Percentiles rank a stretch among this genome's conserved stretches.
phyloP scores from a whole-genome alignment of 306 rosid species.

The Ammopiptanthus mongolicus region DNA sequence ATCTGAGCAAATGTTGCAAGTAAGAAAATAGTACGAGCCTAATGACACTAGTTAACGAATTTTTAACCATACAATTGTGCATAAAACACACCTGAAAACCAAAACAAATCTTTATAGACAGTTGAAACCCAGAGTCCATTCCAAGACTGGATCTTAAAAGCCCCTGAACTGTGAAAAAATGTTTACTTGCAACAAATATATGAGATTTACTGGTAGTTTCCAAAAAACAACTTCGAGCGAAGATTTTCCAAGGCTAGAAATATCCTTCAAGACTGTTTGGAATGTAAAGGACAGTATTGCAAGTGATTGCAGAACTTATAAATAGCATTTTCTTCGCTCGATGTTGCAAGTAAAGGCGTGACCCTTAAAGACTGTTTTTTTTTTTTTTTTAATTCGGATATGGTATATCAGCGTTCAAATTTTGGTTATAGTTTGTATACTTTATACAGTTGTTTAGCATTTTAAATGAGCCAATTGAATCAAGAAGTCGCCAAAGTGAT shows the following conservation, averaged over 20 bases:
- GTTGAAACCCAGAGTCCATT: not conserved
- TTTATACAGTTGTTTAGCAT: no score
- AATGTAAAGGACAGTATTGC: conserved; percentile 41
- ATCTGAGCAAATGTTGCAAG: not conserved
- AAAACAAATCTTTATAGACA: not conserved
- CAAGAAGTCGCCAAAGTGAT: no score
- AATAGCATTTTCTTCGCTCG: conserved; percentile 85
- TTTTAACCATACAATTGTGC: not conserved
- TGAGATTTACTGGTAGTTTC: not conserved
- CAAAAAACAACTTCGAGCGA: conserved; percentile 58
- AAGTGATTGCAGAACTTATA: conserved; percentile 68
- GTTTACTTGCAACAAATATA: not conserved
- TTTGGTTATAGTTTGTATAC: no score
- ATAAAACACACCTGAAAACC: not conserved
- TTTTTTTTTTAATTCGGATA: no score
- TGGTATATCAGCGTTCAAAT: no score
- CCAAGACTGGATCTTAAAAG: not conserved
- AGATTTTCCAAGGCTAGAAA: conserved; percentile 71
- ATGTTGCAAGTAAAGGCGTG: no score
- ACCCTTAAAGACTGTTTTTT: no score
- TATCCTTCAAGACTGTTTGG: conserved; percentile 81
- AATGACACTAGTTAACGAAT: not conserved
- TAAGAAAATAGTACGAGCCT: not conserved
- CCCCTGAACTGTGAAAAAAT: not conserved
- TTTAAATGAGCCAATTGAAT: no score